Base-by-base conservation (phyloP, 148 eudicot genomes). In the Camellia japonica region DNA sequence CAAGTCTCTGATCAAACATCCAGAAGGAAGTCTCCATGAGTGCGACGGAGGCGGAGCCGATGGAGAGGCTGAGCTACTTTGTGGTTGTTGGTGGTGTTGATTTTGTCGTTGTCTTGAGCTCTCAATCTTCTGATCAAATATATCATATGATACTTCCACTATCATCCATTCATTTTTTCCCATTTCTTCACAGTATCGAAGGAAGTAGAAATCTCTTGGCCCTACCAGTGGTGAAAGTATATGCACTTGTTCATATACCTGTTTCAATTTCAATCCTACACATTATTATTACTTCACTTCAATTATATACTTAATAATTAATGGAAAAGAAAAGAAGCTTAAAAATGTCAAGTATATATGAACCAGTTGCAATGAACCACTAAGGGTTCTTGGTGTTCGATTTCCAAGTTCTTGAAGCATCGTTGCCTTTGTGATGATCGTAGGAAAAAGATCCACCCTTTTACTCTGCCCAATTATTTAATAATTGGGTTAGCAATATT, bases 1-100 rank as follows among this genome's bases (percentile, higher is more conserved):
- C 78, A 87, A 49, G 68, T 85, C 80, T 74, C 86, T 68, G 79
- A 91, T 87, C 84, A 87, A 78, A 76, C 89, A 91, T 5, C 95
- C 91, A 43, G 95, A 91, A 76, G 95, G 95, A 67, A 79, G 73
- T 74, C 79, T 87, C 91, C 90, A 88, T 52, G 72, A 82, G 41
- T 73, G 84, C 54, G 80, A 81, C 13, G 86, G 82, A 41, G 82
- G 66, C 67, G 63, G 30, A 30, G 30, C 30, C 30, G 30, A 30
- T 1, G 30, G 30, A 30, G 30, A 30, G 30, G 30, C 30, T 30
- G 30, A 30, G 30, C 30, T 30, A 30, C 30, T 30, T 0, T 30
- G 30, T 30, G 30, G 30, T 30, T 30, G 30, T 0, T 30, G 30
- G 30, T 30, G 30, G 30, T 30, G 30, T 30, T 30, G 30, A 30